These are phyloP conservation scores for Naganishia liquefaciens DNA, from an alignment of 1,284 basidiomycete genomes.

Conservation along the genomic window DNA sequence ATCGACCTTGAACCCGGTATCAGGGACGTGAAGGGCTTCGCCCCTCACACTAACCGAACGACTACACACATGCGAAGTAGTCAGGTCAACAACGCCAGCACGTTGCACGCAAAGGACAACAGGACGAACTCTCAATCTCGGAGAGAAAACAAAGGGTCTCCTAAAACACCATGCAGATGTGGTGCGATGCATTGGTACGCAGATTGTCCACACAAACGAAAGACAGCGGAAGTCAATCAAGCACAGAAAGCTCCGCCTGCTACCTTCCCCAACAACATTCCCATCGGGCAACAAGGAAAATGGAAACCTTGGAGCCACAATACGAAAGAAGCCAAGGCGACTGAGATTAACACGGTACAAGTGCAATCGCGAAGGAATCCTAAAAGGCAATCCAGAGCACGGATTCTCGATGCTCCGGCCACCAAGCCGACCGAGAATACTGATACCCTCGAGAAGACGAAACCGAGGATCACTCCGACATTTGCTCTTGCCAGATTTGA, in stretches of 20 bases:
- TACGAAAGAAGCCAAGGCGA: background rate
- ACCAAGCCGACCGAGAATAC: background rate
- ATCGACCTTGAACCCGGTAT: slow-evolving; percentile 30
- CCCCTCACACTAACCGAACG: background rate
- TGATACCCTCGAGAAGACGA: background rate
- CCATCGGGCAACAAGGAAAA: background rate
- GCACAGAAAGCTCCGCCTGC: background rate
- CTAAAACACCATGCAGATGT: slow-evolving; percentile 10
- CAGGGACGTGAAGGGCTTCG: background rate
- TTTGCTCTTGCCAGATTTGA: slow-evolving; percentile 3
- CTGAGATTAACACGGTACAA: background rate
- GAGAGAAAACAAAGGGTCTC: background rate
- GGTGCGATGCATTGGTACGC: slow-evolving; percentile 1
- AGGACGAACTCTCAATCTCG: background rate
- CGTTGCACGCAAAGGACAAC: slow-evolving; percentile 1
- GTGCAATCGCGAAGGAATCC: background rate
- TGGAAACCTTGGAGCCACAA: background rate
- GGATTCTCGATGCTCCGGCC: background rate
- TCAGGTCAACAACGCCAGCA: background rate
- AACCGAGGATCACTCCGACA: slow-evolving; percentile 4
- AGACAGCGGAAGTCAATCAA: background rate
- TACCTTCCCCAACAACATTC: background rate
- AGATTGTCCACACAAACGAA: background rate
- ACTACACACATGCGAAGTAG: background rate
- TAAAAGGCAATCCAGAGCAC: background rate